These are phyloP conservation scores for Pleurotus pulmonarius DNA, from an alignment of 768 basidiomycete species.

Conservation along the genomic window DNA sequence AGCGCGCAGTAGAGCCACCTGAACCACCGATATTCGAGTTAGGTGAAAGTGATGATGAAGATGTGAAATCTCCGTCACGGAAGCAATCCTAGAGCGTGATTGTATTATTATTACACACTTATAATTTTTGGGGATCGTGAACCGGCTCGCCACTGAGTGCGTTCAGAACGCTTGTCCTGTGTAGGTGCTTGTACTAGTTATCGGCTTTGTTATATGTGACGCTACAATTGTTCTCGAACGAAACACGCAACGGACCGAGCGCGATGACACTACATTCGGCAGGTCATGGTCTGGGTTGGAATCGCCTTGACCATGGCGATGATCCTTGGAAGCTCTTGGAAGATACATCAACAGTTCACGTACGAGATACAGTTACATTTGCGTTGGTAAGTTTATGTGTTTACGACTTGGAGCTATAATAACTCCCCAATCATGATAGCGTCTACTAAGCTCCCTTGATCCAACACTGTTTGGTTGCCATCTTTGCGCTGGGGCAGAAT, in stretches of 20 bases:
- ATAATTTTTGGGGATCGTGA: not conserved
- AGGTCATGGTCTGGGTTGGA: not conserved
- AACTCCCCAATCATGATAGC: constrained; percentile 73
- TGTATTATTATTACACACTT: not conserved
- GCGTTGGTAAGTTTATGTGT: too few species aligned
- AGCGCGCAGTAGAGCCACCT: constrained; percentile 29
- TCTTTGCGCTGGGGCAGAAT: constrained; percentile 50
- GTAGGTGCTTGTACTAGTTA: not conserved
- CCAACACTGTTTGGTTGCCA: constrained; percentile 31
- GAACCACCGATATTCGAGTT: constrained; percentile 52
- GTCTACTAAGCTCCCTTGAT: constrained; percentile 51
- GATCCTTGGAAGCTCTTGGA: too few species aligned
- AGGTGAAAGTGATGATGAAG: constrained; percentile 52
- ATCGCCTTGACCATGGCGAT: not conserved
- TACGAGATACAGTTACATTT: too few species aligned
- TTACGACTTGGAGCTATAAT: constrained; percentile 7
- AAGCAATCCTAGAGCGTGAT: constrained; percentile 5
- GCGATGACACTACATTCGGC: not conserved
- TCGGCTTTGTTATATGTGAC: not conserved
- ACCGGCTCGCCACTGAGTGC: not conserved
- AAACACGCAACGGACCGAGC: too few species aligned
- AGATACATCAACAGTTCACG: too few species aligned
- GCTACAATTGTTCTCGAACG: too few species aligned
- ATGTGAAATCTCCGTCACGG: constrained; percentile 13
- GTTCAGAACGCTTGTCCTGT: not conserved